Evolutionary conservation across 148 eudicot species (phyloP), one percentile per base, ranked within the genome.

Genomic region (Dysphania ambrosioides): DNA sequence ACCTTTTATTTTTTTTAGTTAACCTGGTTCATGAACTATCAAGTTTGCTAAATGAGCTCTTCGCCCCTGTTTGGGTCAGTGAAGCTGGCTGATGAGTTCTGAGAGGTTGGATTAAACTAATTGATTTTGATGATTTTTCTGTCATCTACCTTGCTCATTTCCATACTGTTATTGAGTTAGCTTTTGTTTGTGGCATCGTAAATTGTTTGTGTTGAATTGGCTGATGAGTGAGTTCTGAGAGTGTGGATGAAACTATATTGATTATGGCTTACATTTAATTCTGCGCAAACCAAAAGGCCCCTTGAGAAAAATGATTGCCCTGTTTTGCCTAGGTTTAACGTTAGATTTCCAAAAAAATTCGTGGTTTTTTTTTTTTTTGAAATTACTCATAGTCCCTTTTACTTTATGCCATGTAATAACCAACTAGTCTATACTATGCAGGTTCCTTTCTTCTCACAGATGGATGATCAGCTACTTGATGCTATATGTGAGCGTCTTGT

Each of bases 401-500:
- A 29, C 49, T 53, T 11, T 27, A 36, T 41, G 7, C 21, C 60
- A 11, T 61, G 10, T 34, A 64, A 15, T 13, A 59, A 42, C 62
- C 75, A 34, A 23, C 68, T 62, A 31, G 64, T 49, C 35, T 31
- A 19, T 31, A 16, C 55, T 21, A 74, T 75, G 70, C 86, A 91
- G 97, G 97, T 89, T 68, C 97, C 94, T 15, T 89, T 89, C 72
- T 91, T 91, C 90, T 89, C 93, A 16, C 90, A 91, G 78, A 91
- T 91, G 97, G 97, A 91, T 72, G 89, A 91, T 80, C 97, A 88
- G 63, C 85, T 91, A 57, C 97, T 91, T 2, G 97, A 91, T 60
- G 97, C 97, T 4, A 91, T 91, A 61, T 91, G 97, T 47, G 97
- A 89, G 76, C 92, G 97, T 61, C 81, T 91, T 1, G 86, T 86